Percentiles rank a stretch among this genome's conserved stretches.
These are phyloP conservation scores for Sphagnum fallax DNA, from an alignment of 228 moss, liverwort and hornwort genomes.

Conservation along the genomic window DNA sequence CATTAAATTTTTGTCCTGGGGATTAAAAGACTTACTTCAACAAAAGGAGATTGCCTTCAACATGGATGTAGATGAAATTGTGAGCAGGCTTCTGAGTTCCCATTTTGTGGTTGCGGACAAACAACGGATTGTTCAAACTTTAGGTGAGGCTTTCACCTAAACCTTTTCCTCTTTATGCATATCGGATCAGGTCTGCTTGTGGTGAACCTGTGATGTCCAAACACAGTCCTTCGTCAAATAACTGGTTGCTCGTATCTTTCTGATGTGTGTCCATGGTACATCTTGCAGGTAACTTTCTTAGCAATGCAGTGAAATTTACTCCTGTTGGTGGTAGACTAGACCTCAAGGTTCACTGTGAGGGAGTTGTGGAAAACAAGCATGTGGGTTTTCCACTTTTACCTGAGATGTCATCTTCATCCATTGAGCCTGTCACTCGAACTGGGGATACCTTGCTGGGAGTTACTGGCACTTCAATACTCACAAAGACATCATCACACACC, in stretches of 20 bases:
- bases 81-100: constrained; percentile 32
- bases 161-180: too few species aligned
- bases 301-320: constrained; percentile 75
- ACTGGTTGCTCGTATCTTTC: too few species aligned
- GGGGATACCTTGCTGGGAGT: constrained; percentile 33
- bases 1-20: constrained; percentile 69
- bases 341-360: constrained; percentile 50
- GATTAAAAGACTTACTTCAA: constrained; percentile 56
- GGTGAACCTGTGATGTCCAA: background rate
- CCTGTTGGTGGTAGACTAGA: constrained; percentile 61
- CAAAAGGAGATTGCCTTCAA: constrained; percentile 59
- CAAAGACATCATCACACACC: constrained; percentile 21
- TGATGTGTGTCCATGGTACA: too few species aligned
- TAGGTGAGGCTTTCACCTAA: constrained; percentile 23
- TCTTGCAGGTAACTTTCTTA: constrained; percentile 65
- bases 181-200: background rate
- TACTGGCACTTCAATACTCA: constrained; percentile 24
- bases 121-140: constrained; percentile 68
- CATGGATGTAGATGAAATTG: constrained; percentile 54
- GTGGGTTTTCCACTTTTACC: background rate
- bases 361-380: constrained; percentile 37
- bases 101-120: constrained; percentile 67
- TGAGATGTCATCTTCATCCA: constrained; percentile 2
- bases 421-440: constrained; percentile 4
- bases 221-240: too few species aligned